These are phyloP conservation scores for Backusella psychrophila DNA, from an alignment of 192 early-diverging fungal genomes.

Conservation along the genomic window DNA sequence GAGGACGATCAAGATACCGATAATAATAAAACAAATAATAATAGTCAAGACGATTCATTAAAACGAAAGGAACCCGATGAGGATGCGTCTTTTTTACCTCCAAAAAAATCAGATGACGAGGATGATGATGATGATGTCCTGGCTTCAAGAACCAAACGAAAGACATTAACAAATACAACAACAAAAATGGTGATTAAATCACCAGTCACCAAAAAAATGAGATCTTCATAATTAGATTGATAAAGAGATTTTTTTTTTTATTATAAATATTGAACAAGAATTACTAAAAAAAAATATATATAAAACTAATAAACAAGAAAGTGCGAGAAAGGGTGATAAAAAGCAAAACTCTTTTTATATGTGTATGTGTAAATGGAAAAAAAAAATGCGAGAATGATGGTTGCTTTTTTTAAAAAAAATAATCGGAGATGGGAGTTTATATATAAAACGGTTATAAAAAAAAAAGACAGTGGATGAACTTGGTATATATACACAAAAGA, in stretches of 20 bases:
- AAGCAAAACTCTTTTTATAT: background rate
- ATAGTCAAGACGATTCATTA: background rate
- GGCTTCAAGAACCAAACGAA: background rate
- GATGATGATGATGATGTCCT: conserved; percentile 9
- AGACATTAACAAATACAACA: background rate
- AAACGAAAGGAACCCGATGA: background rate
- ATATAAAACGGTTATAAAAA: background rate
- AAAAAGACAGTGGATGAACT: background rate
- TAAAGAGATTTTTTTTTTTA: background rate
- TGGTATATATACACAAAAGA: conserved; percentile 7
- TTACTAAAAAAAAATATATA: background rate
- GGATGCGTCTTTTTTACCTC: background rate
- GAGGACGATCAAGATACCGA: conserved; percentile 1
- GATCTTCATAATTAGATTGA: background rate
- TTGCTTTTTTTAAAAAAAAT: background rate
- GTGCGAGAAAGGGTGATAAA: background rate
- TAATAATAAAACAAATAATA: background rate
- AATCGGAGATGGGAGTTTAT: background rate
- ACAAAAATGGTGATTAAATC: conserved; percentile 10
- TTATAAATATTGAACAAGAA: background rate
- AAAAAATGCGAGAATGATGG: too few species aligned
- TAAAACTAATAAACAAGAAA: background rate
- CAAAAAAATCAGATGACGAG: conserved; percentile 2
- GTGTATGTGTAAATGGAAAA: too few species aligned
- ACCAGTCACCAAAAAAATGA: conserved; percentile 1